phyloP scores from a whole-genome alignment of 192 early-diverging fungal species.

The Gigaspora rosea region DNA sequence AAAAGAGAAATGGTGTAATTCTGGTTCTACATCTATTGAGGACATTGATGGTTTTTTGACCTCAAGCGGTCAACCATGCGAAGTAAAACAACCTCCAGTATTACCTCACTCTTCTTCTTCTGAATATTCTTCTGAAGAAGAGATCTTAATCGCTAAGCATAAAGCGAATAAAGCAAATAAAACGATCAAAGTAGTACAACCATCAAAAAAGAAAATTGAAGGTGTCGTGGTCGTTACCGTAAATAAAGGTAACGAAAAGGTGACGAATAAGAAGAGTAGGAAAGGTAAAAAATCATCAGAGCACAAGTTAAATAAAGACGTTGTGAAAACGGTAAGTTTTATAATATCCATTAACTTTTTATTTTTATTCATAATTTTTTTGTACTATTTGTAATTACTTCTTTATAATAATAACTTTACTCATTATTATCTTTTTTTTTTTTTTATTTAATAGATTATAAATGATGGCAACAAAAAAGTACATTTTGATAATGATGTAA shows the following conservation, averaged over 20 bases:
- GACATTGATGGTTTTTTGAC: constrained; percentile 13
- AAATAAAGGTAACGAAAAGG: neutral
- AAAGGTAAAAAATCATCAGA: neutral
- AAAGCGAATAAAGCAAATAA: neutral
- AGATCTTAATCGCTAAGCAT: neutral
- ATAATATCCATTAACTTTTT: too few species aligned
- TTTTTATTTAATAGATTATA: neutral
- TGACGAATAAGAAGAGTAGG: neutral
- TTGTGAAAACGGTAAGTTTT: constrained; percentile 1
- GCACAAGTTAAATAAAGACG: neutral
- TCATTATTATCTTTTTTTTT: neutral
- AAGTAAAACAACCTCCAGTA: constrained; percentile 8
- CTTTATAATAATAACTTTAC: neutral
- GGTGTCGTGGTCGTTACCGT: neutral
- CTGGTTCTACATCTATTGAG: neutral
- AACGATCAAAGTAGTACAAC: neutral
- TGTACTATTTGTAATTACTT: neutral
- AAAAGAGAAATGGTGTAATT: constrained; percentile 24
- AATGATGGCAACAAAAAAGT: neutral
- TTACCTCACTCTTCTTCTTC: constrained; percentile 33
- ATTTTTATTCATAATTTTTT: neutral
- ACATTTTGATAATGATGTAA: constrained; percentile 6
- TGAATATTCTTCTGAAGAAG: constrained; percentile 32
- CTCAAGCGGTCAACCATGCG: neutral
- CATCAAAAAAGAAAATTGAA: constrained; percentile 19